Conservation (phyloP, 257 asterid species). For the Rehmannia glutinosa region DNA sequence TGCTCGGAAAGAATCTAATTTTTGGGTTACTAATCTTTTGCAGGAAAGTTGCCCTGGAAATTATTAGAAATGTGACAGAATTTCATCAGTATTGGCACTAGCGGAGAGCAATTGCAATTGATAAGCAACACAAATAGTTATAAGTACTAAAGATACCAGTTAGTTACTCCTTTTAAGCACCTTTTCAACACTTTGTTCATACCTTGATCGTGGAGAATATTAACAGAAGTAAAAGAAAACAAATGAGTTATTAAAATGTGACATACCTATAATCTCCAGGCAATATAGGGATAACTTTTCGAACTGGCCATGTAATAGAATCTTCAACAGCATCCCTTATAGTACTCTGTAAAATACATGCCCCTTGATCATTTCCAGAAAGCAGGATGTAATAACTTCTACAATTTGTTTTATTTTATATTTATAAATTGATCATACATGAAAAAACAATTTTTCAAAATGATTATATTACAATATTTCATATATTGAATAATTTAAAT, state of each 20-base stretch:
- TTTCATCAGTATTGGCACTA: neutral
- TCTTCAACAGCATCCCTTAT: constrained; percentile 82
- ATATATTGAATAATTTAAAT: neutral
- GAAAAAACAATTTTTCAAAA: neutral
- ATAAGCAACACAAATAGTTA: neutral
- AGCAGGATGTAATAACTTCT: neutral
- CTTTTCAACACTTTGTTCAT: neutral
- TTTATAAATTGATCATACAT: neutral
- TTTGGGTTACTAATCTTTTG: neutral
- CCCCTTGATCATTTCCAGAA: constrained; percentile 12
- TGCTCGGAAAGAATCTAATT: neutral
- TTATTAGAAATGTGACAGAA: neutral
- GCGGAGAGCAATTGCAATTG: neutral
- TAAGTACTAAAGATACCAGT: neutral
- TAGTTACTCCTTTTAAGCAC: neutral
- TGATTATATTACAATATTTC: neutral
- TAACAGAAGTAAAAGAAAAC: constrained; percentile 1
- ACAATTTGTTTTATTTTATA: neutral
- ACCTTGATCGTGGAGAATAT: constrained; percentile 12
- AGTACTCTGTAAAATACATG: constrained; percentile 44
- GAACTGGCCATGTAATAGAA: constrained; percentile 83
- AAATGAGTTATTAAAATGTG: neutral
- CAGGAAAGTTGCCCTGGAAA: neutral
- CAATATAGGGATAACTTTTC: constrained; percentile 76
- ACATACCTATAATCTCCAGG: constrained; percentile 77